These are phyloP conservation scores for Syncephalastrum contaminatum DNA, from an alignment of 371 early-diverging fungal species.

Conservation along the genomic window DNA sequence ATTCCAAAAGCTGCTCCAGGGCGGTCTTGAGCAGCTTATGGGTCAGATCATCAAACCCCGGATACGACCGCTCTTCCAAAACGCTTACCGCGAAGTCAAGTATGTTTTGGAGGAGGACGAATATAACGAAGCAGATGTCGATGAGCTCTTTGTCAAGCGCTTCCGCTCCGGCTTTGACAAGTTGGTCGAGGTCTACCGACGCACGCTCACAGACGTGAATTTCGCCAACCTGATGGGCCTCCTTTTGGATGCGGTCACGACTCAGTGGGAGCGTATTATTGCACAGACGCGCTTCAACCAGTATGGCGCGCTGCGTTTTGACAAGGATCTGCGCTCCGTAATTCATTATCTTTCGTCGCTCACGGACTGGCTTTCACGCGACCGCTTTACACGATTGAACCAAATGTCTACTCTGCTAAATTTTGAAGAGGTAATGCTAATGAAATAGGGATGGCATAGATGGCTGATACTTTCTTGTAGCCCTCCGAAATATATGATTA, in stretches of 20 bases:
- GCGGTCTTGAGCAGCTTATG: constrained; percentile 79
- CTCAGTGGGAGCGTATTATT: constrained; percentile 88
- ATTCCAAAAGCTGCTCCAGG: constrained; percentile 65
- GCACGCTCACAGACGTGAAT: constrained; percentile 69
- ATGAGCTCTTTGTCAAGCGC: constrained; percentile 76
- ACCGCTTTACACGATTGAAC: constrained; percentile 73
- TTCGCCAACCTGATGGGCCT: constrained; percentile 60
- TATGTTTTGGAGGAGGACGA: constrained; percentile 90
- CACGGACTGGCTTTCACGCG: constrained; percentile 68
- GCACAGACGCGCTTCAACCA: constrained; percentile 83
- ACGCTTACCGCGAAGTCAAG: constrained; percentile 80
- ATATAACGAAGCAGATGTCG: constrained; percentile 79
- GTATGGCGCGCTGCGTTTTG: constrained; percentile 82
- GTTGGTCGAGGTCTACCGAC: constrained; percentile 42
- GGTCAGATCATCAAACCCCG: constrained; percentile 78
- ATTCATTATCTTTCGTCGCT: constrained; percentile 66
- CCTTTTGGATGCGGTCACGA: constrained; percentile 62
- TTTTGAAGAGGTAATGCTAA: constrained; percentile 62
- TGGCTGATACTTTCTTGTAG: constrained; percentile 18
- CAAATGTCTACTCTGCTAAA: constrained; percentile 82
- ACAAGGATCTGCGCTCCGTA: constrained; percentile 83
- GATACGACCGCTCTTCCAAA: constrained; percentile 75
- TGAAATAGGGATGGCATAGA: background rate
- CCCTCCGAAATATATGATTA: constrained; percentile 70
- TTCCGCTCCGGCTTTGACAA: constrained; percentile 67